Evolutionary conservation across 768 basidiomycete species (phyloP).

Genomic region (Thelephora ganbajun): DNA sequence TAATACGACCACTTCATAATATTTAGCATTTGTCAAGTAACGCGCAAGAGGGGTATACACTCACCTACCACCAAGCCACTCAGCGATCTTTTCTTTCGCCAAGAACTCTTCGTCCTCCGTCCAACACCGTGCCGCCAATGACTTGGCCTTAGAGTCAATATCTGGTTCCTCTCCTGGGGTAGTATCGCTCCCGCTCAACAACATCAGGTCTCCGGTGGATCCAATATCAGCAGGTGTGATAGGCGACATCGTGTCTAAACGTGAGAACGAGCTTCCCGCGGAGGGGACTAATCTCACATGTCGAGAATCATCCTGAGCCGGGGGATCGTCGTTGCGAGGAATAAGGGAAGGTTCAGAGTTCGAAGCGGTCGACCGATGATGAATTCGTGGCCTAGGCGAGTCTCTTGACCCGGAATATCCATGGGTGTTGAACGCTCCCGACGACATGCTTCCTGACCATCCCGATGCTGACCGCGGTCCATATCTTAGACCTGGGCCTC

Average conservation of each 20-base stretch:
- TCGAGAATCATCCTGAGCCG: conserved; percentile 26
- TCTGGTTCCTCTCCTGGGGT: conserved; percentile 39
- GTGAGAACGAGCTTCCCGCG: conserved; percentile 5
- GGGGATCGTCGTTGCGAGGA: conserved; percentile 34
- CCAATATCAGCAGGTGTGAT: conserved; percentile 12
- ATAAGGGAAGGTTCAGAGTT: conserved; percentile 76
- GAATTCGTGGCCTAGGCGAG: conserved; percentile 36
- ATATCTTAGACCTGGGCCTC: conserved; percentile 11
- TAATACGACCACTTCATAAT: conserved; percentile 49
- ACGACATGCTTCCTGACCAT: conserved; percentile 11
- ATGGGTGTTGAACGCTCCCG: conserved; percentile 17
- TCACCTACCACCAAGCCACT: conserved; percentile 89
- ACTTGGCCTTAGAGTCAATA: conserved; percentile 50
- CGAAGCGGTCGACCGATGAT: conserved; percentile 61
- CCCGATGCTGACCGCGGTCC: conserved; percentile 10
- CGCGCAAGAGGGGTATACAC: conserved; percentile 21
- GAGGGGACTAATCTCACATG: conserved; percentile 1
- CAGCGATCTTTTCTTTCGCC: conserved; percentile 84
- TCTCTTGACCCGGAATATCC: conserved; percentile 26
- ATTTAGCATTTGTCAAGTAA: not conserved
- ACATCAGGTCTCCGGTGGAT: conserved; percentile 32
- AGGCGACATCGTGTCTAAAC: conserved; percentile 8
- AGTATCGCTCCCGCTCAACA: conserved; percentile 29
- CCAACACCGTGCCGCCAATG: conserved; percentile 69
- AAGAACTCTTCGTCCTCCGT: conserved; percentile 77